Evolutionary conservation across 176 grass and related monocot species (phyloP).

Genomic region (Oryza glumipatula): DNA sequence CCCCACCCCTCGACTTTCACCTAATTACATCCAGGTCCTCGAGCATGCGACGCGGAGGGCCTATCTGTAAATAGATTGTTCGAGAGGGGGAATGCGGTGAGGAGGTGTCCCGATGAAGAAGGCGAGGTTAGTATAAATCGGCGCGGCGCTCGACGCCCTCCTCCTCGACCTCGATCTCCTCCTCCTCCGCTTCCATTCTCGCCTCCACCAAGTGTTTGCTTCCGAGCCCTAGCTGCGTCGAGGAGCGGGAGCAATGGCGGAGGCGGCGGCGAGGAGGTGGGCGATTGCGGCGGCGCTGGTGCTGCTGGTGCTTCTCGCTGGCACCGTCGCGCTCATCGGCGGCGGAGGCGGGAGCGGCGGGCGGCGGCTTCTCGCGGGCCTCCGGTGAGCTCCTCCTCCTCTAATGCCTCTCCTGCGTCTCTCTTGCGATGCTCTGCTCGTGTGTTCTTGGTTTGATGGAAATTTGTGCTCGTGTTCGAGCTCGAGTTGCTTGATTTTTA

Average conservation of each 20-base stretch:
- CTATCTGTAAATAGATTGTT: accelerated
- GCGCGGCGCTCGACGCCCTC: constrained; percentile 44
- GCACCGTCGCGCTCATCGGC: constrained; percentile 9
- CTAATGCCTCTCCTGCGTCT: background rate
- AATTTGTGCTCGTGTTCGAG: background rate
- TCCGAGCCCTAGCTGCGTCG: background rate
- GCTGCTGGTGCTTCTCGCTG: constrained; percentile 40
- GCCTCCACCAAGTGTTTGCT: background rate
- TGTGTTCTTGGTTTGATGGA: background rate
- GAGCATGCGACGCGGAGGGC: accelerated
- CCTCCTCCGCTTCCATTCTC: constrained; percentile 3
- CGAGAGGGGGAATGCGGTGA: constrained; percentile 30
- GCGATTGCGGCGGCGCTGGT: constrained; percentile 34
- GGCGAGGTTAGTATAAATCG: constrained; percentile 51
- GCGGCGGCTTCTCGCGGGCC: constrained; percentile 11
- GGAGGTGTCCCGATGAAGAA: background rate
- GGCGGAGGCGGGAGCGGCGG: constrained; percentile 9
- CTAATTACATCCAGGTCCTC: background rate
- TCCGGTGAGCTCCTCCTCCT: constrained; percentile 50
- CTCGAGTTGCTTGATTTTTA: background rate
- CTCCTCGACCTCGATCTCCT: background rate
- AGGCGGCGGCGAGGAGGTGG: constrained; percentile 11
- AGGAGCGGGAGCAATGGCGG: constrained; percentile 29
- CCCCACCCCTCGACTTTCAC: accelerated
- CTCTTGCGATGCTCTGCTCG: background rate